These are phyloP conservation scores for Leucosporidium scottii DNA, from an alignment of 768 basidiomycete genomes.

Conservation along the genomic window DNA sequence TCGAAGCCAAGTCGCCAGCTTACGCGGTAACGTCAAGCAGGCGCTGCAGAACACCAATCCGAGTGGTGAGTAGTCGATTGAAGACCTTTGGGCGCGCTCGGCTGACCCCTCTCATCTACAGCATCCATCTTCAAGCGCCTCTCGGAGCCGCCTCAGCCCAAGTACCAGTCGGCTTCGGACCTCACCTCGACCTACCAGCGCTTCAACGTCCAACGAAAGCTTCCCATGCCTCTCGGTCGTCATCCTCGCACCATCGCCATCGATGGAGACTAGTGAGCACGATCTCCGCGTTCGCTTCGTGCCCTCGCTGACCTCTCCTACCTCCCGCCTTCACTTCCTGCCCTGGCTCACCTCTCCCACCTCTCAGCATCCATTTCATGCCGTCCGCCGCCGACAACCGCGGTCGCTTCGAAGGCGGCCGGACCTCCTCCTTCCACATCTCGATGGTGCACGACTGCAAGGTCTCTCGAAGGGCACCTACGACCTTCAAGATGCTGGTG, in stretches of 20 bases:
- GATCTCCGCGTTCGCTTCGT: constrained; percentile 42
- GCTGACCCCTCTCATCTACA: constrained; percentile 18
- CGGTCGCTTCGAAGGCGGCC: constrained; percentile 64
- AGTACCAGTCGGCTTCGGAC: constrained; percentile 62
- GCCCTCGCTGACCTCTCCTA: constrained; percentile 45
- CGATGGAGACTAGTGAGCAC: constrained; percentile 67
- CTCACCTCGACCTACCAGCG: constrained; percentile 66
- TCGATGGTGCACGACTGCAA: constrained; percentile 76
- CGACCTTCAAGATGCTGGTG: constrained; percentile 83
- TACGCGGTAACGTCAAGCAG: neutral
- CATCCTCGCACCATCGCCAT: constrained; percentile 88
- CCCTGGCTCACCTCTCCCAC: constrained; percentile 44
- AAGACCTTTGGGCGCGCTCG: too few species aligned
- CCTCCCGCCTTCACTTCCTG: constrained; percentile 44
- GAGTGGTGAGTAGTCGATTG: constrained; percentile 54
- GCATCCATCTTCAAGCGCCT: constrained; percentile 90
- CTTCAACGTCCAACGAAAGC: constrained; percentile 86
- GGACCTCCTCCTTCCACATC: constrained; percentile 88
- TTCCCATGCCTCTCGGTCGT: constrained; percentile 84
- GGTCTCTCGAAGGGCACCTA: constrained; percentile 68
- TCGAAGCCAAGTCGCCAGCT: neutral
- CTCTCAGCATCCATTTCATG: constrained; percentile 11
- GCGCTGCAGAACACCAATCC: constrained; percentile 69
- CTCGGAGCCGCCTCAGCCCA: constrained; percentile 58
- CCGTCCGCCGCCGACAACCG: constrained; percentile 47